Base-by-base conservation (phyloP, 1,284 basidiomycete genomes). In the Vanrija pseudolonga region DNA sequence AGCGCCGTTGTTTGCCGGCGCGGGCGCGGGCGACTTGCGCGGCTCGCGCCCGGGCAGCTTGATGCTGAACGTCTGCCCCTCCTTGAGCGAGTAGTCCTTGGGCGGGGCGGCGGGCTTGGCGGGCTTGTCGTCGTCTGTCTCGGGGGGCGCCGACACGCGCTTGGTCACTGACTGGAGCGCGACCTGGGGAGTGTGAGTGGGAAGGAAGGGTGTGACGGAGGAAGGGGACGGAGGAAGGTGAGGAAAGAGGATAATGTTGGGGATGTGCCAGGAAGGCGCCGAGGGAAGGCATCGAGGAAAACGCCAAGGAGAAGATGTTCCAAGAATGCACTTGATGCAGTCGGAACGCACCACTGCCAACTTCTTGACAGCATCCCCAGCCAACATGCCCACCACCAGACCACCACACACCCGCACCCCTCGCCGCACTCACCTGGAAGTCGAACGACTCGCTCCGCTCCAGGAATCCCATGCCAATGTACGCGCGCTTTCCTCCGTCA, bases 101-200 rank as follows among this genome's bases (percentile, higher is more conserved):
- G 92, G 91, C 2, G 89, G 90, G 2, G 87, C 90, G 3, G 81
- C 70, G 17, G 89, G 87, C 57, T 72, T 69, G 15, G 64, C 37
- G 6, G 72, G 64, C 40, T 64, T 62, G 37, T 54, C 51, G 23
- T 47, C 46, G 3, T 62, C 51, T 14, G 59, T 28, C 41, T 41
- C 45, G 17, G 57, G 45, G 51, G 59, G 47, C 53, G 63, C 66
- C 23, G 64, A 59, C 39, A 71, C 74, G 60, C 77, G 92, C 88
- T 97, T 97, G 23, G 88, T 86, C 76, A 92, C 91, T 68, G 97
- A 91, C 77, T 98, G 96, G 24, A 99, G 80, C 1, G 95, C 91
- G 49, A 97, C 92, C 66, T 78, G 20, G 17, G 22, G 4, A 12
- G 28, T 51, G 17, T 4, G 26, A 37, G n/a, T 5, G 23, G 15